Conservation (phyloP, 2,329 filamentous ascomycete species). For the Neofusicoccum umdonicola region DNA sequence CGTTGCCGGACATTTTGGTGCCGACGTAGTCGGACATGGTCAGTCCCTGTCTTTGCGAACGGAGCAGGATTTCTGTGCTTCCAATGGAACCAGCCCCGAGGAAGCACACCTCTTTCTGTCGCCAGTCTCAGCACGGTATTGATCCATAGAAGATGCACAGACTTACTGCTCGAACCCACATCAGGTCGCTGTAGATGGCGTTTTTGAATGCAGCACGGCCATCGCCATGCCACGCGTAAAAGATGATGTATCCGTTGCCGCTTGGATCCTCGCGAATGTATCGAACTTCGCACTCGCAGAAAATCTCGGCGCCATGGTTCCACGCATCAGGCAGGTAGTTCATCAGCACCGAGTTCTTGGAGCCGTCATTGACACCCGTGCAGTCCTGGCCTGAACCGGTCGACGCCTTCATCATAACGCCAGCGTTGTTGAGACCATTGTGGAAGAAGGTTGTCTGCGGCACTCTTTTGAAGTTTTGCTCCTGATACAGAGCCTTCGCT, state of each 20-base stretch:
- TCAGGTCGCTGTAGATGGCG: conserved; percentile 57
- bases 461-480: conserved; percentile 55
- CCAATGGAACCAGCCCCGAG: conserved; percentile 64
- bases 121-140: not conserved
- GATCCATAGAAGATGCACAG: not conserved
- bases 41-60: conserved; percentile 48
- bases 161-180: conserved; percentile 61
- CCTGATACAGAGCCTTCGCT: conserved; percentile 51
- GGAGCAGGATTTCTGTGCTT: conserved; percentile 57
- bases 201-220: conserved; percentile 55
- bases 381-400: conserved; percentile 60
- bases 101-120: conserved; percentile 59
- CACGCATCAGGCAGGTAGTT: conserved; percentile 68
- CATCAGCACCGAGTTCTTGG: conserved; percentile 64
- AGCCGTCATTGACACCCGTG: conserved; percentile 66
- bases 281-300: conserved; percentile 65
- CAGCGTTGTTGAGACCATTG: conserved; percentile 59
- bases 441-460: conserved; percentile 63
- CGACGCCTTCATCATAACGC: conserved; percentile 62
- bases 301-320: conserved; percentile 71
- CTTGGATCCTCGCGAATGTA: conserved; percentile 56
- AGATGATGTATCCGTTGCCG: conserved; percentile 58
- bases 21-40: conserved; percentile 55
- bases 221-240: conserved; percentile 63
- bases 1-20: conserved; percentile 58